Conservation (phyloP, 306 rosid genomes). For the Lagenaria siceraria region DNA sequence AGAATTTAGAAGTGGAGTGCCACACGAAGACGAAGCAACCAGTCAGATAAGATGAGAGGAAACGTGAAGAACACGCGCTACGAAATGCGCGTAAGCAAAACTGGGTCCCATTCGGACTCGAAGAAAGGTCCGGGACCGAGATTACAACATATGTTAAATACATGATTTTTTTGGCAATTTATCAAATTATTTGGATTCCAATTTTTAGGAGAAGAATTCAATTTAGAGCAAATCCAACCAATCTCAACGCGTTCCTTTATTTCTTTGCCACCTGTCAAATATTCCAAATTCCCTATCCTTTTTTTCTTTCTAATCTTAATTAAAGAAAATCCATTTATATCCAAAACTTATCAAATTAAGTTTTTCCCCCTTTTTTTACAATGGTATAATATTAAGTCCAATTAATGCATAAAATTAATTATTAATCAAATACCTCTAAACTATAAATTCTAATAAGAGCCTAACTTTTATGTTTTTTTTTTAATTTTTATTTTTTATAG, state of each 20-base stretch:
- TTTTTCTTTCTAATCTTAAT: too few species aligned
- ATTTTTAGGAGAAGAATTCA: neutral
- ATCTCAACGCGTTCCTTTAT: neutral
- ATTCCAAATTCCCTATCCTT: neutral
- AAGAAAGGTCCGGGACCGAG: neutral
- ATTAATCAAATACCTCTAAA: too few species aligned
- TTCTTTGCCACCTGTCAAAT: neutral
- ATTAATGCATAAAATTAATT: too few species aligned
- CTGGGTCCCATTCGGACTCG: neutral
- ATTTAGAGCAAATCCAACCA: neutral
- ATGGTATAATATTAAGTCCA: too few species aligned
- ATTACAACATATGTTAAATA: neutral
- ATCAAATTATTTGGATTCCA: neutral
- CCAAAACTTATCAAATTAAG: too few species aligned
- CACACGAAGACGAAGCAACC: neutral
- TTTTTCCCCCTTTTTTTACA: too few species aligned
- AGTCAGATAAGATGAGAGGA: neutral
- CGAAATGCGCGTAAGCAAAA: neutral
- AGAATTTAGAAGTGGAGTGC: neutral
- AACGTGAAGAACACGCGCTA: neutral
- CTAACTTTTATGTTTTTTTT: too few species aligned
- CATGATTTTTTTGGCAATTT: neutral
- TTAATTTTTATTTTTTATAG: too few species aligned
- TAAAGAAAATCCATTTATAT: too few species aligned
- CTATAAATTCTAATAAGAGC: too few species aligned